A percentile compares a stretch with the other conserved stretches of the same genome.
These are phyloP conservation scores for Porphyrellus sp. DNA, from an alignment of 1,284 basidiomycete species.

Conservation along the genomic window DNA sequence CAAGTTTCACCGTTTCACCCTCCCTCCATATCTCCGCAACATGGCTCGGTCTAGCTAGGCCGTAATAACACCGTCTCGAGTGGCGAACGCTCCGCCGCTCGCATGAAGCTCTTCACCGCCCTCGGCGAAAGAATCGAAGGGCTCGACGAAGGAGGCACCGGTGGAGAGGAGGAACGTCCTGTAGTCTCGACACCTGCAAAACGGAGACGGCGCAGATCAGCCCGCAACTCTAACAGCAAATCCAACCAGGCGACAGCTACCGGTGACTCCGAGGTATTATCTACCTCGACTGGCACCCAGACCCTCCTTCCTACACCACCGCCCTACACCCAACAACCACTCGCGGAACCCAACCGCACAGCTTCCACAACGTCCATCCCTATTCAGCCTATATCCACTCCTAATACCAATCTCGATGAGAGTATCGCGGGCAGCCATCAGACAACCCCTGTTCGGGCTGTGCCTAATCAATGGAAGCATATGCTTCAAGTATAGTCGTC, in stretches of 20 bases:
- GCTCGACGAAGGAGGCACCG: constrained; percentile 58
- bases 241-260: constrained; percentile 45
- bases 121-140: constrained; percentile 63
- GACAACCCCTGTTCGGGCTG: constrained; percentile 34
- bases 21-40: constrained; percentile 49
- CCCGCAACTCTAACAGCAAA: constrained; percentile 50
- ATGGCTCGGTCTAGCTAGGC: constrained; percentile 46
- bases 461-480: constrained; percentile 43
- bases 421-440: constrained; percentile 33
- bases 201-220: constrained; percentile 56
- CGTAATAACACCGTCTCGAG: constrained; percentile 79
- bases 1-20: constrained; percentile 38
- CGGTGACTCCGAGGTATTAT: constrained; percentile 61
- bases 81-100: constrained; percentile 67
- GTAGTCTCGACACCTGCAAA: constrained; percentile 45
- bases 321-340: constrained; percentile 34
- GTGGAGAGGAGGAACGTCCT: constrained; percentile 58
- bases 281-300: constrained; percentile 62
- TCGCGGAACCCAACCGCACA: constrained; percentile 26
- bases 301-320: constrained; percentile 51
- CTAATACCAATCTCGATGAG: constrained; percentile 32
- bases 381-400: constrained; percentile 27
- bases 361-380: constrained; percentile 33
- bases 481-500: constrained; percentile 67
- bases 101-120: constrained; percentile 60